These are phyloP conservation scores for Cystofilobasidium capitatum DNA, from an alignment of 768 basidiomycete genomes.

Conservation along the genomic window DNA sequence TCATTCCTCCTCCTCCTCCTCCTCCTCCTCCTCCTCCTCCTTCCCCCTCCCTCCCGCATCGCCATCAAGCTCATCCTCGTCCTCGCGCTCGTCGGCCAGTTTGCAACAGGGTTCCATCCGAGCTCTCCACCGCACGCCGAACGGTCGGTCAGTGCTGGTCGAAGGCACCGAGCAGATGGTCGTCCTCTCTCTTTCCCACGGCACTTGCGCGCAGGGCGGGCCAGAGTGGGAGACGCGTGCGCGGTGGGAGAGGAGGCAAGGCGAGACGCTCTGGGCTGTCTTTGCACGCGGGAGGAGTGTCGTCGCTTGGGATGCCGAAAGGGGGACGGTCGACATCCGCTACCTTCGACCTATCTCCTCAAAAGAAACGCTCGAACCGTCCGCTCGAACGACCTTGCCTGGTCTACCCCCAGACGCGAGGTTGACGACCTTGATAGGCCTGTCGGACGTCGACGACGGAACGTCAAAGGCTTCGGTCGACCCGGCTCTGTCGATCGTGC, in stretches of 20 bases:
- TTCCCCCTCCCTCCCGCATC: no score
- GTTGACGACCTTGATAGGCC: conserved; percentile 31
- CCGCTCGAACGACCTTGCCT: neutral
- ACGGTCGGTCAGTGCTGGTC: neutral
- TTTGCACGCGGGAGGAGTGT: conserved; percentile 11
- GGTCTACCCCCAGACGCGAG: conserved; percentile 2
- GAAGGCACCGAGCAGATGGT: neutral
- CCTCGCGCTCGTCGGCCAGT: neutral
- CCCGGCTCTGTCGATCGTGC: conserved; percentile 34
- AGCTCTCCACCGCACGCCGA: neutral
- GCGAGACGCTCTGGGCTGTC: neutral
- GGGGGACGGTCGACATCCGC: conserved; percentile 18
- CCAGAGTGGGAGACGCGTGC: conserved; percentile 9
- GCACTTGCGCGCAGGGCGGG: neutral
- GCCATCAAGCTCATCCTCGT: no score
- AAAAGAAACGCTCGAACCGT: conserved; percentile 25
- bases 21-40: no score
- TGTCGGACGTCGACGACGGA: conserved; percentile 40
- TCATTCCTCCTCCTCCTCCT: no score
- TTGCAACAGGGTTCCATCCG: neutral
- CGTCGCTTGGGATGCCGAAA: neutral
- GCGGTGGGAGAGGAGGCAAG: conserved; percentile 10
- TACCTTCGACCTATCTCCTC: conserved; percentile 27
- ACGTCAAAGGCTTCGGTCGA: conserved; percentile 26
- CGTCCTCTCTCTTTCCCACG: neutral